Evolutionary conservation across 257 asterid genomes (phyloP).

Genomic region (Rehmannia glutinosa): DNA sequence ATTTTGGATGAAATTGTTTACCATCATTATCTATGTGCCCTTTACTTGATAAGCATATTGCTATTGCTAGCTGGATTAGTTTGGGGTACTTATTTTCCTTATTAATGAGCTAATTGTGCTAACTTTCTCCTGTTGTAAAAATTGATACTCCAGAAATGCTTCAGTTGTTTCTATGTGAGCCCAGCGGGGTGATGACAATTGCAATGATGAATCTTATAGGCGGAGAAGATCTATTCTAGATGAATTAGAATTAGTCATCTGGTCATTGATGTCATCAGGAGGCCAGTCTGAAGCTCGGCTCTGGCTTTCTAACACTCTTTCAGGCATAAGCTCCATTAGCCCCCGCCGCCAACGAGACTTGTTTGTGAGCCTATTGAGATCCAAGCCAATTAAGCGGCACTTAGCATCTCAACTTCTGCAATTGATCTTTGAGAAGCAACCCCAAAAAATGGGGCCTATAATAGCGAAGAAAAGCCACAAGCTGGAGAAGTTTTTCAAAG

Average conservation of each 20-base stretch:
- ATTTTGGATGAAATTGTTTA: neutral
- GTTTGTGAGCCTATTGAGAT: slow-evolving; percentile 54
- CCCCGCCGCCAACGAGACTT: slow-evolving; percentile 52
- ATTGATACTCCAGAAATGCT: slow-evolving; percentile 39
- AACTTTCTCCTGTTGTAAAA: slow-evolving; percentile 11
- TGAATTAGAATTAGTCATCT: slow-evolving; percentile 56
- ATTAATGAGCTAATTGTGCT: neutral
- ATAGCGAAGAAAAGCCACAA: slow-evolving; percentile 63
- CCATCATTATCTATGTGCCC: too few relatives aligned
- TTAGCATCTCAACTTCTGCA: slow-evolving; percentile 68
- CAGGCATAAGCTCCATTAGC: slow-evolving; percentile 49
- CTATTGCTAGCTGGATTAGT: too few relatives aligned
- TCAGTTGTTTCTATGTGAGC: slow-evolving; percentile 56
- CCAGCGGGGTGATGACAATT: slow-evolving; percentile 27
- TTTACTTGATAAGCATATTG: too few relatives aligned
- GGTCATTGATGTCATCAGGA: slow-evolving; percentile 57
- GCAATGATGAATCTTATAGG: slow-evolving; percentile 25
- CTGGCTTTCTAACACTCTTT: slow-evolving; percentile 71
- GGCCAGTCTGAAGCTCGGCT: slow-evolving; percentile 82
- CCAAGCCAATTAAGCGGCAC: slow-evolving; percentile 42
- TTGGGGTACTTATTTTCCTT: neutral
- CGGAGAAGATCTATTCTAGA: slow-evolving; percentile 42
- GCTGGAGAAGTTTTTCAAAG: slow-evolving; percentile 70
- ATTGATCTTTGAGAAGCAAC: slow-evolving; percentile 61
- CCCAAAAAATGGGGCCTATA: slow-evolving; percentile 59